Base-by-base conservation (phyloP, 176 grass and related monocot species). In the Zea luxurians region DNA sequence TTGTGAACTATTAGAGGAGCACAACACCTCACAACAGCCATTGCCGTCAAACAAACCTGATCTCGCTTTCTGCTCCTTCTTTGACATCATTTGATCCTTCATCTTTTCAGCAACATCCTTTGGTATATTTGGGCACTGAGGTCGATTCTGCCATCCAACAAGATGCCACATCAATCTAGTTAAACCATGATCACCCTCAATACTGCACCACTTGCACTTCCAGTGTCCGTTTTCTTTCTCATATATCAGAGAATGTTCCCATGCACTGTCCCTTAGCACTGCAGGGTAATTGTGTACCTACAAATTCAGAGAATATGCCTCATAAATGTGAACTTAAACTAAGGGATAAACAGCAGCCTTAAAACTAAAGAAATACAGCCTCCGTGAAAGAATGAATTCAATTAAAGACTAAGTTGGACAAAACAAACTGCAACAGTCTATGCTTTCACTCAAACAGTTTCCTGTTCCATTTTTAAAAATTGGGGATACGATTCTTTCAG, bases 181-280 rank as follows among this genome's bases (percentile, higher is more conserved):
- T 74, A 85, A 36, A n/a, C 83, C 83, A 85, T 85, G 76, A 74
- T 74, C 65, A 80, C 83, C 83, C 76, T 85, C 83, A 73, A 66
- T 37, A 54, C 68, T 40, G 16, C 83, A 85, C 83, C 83, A 85
- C 41, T 85, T 85, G 83, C 83, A 85, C 41, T 85, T 78, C 83
- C 83, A 85, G 15, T 79, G 76, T 65, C 76, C 76, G 36, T 85
- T 84, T 36, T 78, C 76, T 58, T 41, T 85, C 68, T 85, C 83
- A 79, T 73, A 71, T 66, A 85, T 43, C 61, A 85, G 76, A 47
- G 83, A 85, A 79, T 85, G 83, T 13, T 85, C 76, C 83, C 83
- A 85, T 66, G 76, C 83, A 73, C 38, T 73, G 59, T 79, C 68
- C 68, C 68, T 79, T 36, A 65, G n/a, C 17, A 41, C 73, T 59